phyloP scores from a whole-genome alignment of 1,284 basidiomycete genomes.

The Sanguinoderma infundibulare region DNA sequence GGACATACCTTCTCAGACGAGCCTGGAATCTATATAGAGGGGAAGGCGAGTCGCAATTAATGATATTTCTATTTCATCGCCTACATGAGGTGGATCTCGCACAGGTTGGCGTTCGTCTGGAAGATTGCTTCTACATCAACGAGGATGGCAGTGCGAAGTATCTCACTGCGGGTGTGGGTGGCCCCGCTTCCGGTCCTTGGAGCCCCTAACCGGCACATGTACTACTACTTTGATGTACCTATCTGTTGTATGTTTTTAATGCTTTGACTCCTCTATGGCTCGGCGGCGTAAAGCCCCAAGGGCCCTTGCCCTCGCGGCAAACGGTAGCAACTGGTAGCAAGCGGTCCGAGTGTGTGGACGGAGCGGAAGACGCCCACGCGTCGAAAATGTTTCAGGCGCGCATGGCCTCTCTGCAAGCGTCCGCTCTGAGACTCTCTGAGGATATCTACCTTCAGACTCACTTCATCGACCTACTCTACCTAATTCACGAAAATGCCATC shows the following conservation, averaged over 20 bases:
- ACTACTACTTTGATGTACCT: not conserved
- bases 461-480: not conserved
- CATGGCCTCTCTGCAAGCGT: not conserved
- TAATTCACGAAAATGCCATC: constrained; percentile 32
- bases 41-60: constrained; percentile 49
- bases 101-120: constrained; percentile 78
- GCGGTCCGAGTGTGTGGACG: not conserved
- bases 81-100: too few species aligned
- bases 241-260: not conserved
- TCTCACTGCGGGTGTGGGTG: constrained; percentile 68
- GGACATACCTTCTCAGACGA: constrained; percentile 86
- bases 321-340: too few species aligned
- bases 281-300: too few species aligned
- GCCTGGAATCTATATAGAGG: constrained; percentile 83
- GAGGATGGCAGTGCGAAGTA: constrained; percentile 56
- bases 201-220: constrained; percentile 39
- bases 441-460: not conserved
- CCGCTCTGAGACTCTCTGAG: not conserved
- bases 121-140: constrained; percentile 81
- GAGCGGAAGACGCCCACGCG: not conserved
- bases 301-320: too few species aligned
- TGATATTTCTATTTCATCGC: too few species aligned
- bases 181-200: constrained; percentile 57
- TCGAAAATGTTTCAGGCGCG: not conserved
- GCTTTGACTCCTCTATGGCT: too few species aligned